Conservation (phyloP, 2,329 filamentous ascomycete genomes). For the Onygenales sp. region DNA sequence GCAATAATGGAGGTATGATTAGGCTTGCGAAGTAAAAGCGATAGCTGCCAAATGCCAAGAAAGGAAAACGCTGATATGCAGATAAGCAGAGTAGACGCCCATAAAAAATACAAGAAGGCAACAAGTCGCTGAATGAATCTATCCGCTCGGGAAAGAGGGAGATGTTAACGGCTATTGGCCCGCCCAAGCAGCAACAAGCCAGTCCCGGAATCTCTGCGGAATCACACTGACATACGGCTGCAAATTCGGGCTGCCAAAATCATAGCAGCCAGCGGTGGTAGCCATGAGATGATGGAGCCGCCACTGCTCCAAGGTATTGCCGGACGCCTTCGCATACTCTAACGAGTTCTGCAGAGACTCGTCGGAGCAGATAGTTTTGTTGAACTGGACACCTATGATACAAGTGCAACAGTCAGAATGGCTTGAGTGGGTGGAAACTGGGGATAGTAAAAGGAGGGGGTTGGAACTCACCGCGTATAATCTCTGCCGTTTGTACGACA, state of each 20-base stretch:
- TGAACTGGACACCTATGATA: slow-evolving; percentile 14
- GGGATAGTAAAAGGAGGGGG: neutral
- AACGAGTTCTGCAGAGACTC: slow-evolving; percentile 17
- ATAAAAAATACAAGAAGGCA: neutral
- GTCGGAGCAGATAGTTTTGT: slow-evolving; percentile 16
- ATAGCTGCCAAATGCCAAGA: too few relatives aligned
- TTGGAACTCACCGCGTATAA: slow-evolving; percentile 31
- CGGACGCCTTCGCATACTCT: slow-evolving; percentile 20
- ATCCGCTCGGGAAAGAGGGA: too few relatives aligned
- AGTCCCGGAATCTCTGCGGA: slow-evolving; percentile 45
- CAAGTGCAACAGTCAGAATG: neutral
- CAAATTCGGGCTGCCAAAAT: slow-evolving; percentile 52
- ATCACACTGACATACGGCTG: slow-evolving; percentile 43
- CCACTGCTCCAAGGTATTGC: slow-evolving; percentile 27
- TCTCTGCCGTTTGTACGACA: slow-evolving; percentile 48
- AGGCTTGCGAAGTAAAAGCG: too few relatives aligned
- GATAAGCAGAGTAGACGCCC: too few relatives aligned
- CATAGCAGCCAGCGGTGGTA: slow-evolving; percentile 59
- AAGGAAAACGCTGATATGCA: too few relatives aligned
- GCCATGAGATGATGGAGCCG: slow-evolving; percentile 53
- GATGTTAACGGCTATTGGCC: too few relatives aligned
- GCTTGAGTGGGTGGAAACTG: neutral
- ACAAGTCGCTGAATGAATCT: neutral
- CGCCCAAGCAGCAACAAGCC: slow-evolving; percentile 44
- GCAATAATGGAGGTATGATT: too few relatives aligned